These are phyloP conservation scores for Fusarium sp. DNA, from an alignment of 2,329 filamentous ascomycete genomes.

Conservation along the genomic window DNA sequence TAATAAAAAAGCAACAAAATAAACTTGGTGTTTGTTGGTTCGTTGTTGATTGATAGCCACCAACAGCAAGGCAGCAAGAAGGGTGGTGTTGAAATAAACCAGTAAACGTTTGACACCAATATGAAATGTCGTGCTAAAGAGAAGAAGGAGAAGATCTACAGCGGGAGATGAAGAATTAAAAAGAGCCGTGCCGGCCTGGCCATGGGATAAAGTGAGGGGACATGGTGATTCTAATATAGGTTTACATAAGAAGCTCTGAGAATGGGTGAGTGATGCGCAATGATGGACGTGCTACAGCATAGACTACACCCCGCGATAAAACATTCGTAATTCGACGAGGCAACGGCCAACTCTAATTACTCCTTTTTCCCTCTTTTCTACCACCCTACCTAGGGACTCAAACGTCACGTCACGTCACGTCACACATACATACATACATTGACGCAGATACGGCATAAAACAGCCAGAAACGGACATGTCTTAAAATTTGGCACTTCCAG, in stretches of 20 bases:
- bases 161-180: not conserved
- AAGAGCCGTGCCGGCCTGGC: not conserved
- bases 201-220: not conserved
- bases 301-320: not conserved
- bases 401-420: not conserved
- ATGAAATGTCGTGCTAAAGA: not conserved
- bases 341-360: conserved; percentile 23
- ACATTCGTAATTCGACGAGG: not conserved
- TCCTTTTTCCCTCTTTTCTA: not conserved
- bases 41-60: conserved; percentile 6
- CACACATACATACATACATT: not conserved
- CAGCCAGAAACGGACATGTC: conserved; percentile 18
- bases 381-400: not conserved
- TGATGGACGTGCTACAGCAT: conserved; percentile 2
- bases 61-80: not conserved
- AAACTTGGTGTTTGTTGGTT: not conserved
- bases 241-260: not conserved
- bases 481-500: not conserved
- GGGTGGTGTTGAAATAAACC: not conserved
- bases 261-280: not conserved
- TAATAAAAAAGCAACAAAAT: not conserved
- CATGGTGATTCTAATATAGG: not conserved
- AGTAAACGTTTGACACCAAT: not conserved
- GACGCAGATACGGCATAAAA: not conserved
- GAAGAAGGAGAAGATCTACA: not conserved